Base-by-base conservation (phyloP, 2,329 filamentous ascomycete species). In the Aspergillus oerlinghausenensis region DNA sequence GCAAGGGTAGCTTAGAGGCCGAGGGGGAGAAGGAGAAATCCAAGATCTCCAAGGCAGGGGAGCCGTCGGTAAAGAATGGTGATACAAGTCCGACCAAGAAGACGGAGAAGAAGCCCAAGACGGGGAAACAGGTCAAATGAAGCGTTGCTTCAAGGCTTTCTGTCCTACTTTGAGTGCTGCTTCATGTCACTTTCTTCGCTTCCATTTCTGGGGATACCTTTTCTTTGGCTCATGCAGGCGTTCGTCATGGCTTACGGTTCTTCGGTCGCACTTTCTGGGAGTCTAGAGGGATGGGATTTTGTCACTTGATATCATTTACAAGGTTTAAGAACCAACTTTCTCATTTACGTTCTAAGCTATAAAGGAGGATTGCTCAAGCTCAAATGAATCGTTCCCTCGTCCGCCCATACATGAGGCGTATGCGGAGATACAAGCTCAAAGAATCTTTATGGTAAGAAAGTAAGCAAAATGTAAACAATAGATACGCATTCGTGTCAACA, bases 11-110 rank as follows among this genome's bases (percentile, higher is more conserved):
- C 43, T 47, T 43, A 14, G 53, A 56, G 28, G 56, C 45, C 8
- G 56, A 55, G 49, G 55, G 54, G 23, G 55, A 55, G 35, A 55
- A 58, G 11, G 53, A 55, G 40, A 58, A 62, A 26, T 55, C 51
- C 48, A 56, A 56, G 23, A 43, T 38, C 25, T 52, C 54, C 2
- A 55, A 45, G 40, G 23, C 52, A 19, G 49, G 49, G 19, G 57
- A 56, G 25, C 26, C 35, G 21, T 52, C 45, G 26, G 25, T 57
- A 17, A 62, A 62, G 56, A 65, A 65, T 51, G 64, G 61, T 52
- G 61, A 64, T 60, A 50, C 63, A 48, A 64, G 62, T 60, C 63
- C 65, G 3, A 54, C 56, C 26, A 66, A 66, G 61, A 68, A 68
- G 57, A 59, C 50, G 43, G 61, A 62, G 35, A 67, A 68, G 61